Evolutionary conservation across 2,329 filamentous ascomycete species (phyloP).

Genomic region (Byssothecium circinans): DNA sequence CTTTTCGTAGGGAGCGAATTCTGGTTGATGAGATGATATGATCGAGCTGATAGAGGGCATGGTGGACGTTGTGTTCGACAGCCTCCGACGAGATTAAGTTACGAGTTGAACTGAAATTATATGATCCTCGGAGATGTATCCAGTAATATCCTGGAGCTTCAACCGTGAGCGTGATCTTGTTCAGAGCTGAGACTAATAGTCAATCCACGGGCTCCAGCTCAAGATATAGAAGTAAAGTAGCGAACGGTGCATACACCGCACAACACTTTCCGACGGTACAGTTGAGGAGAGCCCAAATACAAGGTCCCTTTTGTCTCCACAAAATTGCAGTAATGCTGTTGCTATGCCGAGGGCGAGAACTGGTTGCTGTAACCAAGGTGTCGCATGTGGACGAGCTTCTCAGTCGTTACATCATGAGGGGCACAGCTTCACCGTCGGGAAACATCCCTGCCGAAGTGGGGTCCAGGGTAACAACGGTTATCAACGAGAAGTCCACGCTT

Average conservation of each 20-base stretch:
- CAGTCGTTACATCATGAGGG: not conserved
- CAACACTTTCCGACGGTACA: too few relatives aligned
- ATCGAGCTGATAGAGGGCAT: conserved; percentile 36
- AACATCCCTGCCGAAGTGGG: not conserved
- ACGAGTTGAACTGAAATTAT: too few relatives aligned
- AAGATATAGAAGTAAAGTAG: conserved; percentile 1
- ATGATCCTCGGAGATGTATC: too few relatives aligned
- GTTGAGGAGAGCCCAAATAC: too few relatives aligned
- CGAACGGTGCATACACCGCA: not conserved
- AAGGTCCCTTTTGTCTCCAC: too few relatives aligned
- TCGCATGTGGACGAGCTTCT: not conserved
- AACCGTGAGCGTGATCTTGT: too few relatives aligned
- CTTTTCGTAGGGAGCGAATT: conserved; percentile 34
- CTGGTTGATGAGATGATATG: conserved; percentile 26
- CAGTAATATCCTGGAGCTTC: too few relatives aligned
- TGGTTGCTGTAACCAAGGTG: not conserved
- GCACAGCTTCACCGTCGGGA: not conserved
- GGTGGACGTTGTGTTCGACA: not conserved
- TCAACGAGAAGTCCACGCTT: not conserved
- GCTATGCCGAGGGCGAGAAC: not conserved
- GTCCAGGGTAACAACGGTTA: not conserved
- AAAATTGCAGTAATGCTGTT: too few relatives aligned
- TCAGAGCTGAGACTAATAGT: too few relatives aligned
- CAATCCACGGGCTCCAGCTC: not conserved
- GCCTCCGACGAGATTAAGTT: not conserved